These are phyloP conservation scores for Xylariaceae sp. DNA, from an alignment of 2,329 filamentous ascomycete genomes.

Conservation along the genomic window DNA sequence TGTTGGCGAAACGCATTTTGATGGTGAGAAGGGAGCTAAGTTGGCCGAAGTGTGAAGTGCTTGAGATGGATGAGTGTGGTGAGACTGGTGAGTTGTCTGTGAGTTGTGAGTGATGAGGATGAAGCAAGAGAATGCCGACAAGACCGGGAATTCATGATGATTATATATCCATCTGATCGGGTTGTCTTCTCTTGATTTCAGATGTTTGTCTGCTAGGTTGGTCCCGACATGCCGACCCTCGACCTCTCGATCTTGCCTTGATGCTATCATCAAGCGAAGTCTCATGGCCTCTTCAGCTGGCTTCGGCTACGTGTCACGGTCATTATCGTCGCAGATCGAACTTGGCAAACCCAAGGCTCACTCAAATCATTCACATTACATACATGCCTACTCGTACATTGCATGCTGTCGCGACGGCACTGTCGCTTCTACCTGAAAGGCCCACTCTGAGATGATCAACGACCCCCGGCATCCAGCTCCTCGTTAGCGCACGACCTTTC, in stretches of 20 bases:
- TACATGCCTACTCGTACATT: neutral
- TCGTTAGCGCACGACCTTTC: neutral
- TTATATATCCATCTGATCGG: slow-evolving; percentile 1
- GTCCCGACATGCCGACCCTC: neutral
- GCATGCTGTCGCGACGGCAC: neutral
- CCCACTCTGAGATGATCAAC: neutral
- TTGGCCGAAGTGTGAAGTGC: neutral
- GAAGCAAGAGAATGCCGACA: neutral
- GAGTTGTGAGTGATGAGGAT: neutral
- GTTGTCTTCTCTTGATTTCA: neutral
- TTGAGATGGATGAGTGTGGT: neutral
- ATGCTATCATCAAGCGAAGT: neutral
- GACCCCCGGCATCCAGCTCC: neutral
- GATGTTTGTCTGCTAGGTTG: neutral
- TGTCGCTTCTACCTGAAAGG: neutral
- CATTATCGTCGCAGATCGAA: neutral
- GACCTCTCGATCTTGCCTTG: neutral
- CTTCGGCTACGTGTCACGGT: neutral
- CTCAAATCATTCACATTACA: neutral
- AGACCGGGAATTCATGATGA: neutral
- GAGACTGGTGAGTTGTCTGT: neutral
- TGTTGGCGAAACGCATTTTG: slow-evolving; percentile 5
- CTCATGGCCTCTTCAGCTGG: neutral
- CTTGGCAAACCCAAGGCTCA: neutral
- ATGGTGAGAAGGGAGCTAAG: neutral